These are phyloP conservation scores for Geum urbanum DNA, from an alignment of 306 rosid species.

Conservation along the genomic window DNA sequence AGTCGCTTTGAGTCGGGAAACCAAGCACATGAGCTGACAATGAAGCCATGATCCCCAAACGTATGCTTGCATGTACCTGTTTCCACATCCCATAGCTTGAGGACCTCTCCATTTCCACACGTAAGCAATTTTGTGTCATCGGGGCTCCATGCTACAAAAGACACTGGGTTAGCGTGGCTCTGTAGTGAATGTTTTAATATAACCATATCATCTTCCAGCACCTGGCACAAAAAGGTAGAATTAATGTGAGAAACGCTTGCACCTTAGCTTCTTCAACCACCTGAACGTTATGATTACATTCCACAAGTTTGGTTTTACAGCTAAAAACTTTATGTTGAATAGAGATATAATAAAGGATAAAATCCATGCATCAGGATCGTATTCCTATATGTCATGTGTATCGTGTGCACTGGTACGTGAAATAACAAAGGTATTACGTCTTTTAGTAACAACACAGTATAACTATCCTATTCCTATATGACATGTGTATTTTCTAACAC, in stretches of 20 bases:
- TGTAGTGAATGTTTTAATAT: constrained; percentile 51
- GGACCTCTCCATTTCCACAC: constrained; percentile 81
- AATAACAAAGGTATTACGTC: background rate
- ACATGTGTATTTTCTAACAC: background rate
- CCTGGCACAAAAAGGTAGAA: constrained; percentile 40
- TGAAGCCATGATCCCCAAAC: constrained; percentile 67
- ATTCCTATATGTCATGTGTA: background rate
- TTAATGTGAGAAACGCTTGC: constrained; percentile 21
- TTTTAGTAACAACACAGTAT: background rate
- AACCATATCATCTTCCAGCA: constrained; percentile 63
- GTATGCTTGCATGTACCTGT: constrained; percentile 88
- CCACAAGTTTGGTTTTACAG: background rate
- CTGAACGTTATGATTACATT: background rate
- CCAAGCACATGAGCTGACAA: constrained; percentile 97
- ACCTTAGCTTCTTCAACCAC: background rate
- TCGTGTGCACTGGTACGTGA: background rate
- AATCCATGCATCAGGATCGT: background rate
- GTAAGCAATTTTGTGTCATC: constrained; percentile 85
- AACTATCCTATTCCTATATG: too few relatives aligned
- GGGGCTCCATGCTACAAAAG: constrained; percentile 97
- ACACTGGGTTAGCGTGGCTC: constrained; percentile 69
- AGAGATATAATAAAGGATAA: background rate
- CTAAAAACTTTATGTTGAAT: background rate
- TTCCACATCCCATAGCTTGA: constrained; percentile 92
- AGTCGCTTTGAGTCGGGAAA: constrained; percentile 78